phyloP scores from a whole-genome alignment of 345 rosid genomes.

The Trapa incisa region DNA sequence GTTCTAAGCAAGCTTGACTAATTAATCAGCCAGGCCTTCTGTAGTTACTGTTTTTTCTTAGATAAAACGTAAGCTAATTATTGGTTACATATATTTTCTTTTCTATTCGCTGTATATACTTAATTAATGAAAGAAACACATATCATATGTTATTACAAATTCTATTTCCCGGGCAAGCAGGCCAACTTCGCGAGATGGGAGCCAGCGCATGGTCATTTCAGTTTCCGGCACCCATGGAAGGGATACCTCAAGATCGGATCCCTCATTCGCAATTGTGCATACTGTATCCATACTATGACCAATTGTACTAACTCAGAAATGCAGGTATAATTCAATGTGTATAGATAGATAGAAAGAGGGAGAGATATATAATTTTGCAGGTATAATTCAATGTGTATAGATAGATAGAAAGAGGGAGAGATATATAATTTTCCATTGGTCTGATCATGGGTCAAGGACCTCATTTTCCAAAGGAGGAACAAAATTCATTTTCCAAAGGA shows the following conservation, averaged over 20 bases:
- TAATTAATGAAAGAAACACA: no score
- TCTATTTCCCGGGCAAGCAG: constrained; percentile 9
- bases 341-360: no score
- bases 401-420: no score
- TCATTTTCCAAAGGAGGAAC: no score
- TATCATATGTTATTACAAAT: no score
- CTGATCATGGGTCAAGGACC: no score
- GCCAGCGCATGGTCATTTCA: constrained; percentile 62
- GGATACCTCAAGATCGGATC: constrained; percentile 58
- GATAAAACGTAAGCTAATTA: no score
- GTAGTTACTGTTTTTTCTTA: not conserved
- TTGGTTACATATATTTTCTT: no score
- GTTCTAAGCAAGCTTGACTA: not conserved
- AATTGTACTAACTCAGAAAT: constrained; percentile 29
- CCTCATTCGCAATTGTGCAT: constrained; percentile 51
- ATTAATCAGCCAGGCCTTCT: not conserved
- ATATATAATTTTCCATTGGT: constrained; percentile 2
- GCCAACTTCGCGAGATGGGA: constrained; percentile 72
- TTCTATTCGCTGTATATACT: no score
- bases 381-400: constrained; percentile 11
- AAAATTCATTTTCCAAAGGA: not conserved
- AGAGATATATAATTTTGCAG: no score
- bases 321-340: constrained; percentile 21
- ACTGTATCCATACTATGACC: constrained; percentile 46
- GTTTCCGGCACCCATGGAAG: constrained; percentile 70